Base-by-base conservation (phyloP, 257 asterid species). In the Plectranthus barbatus region DNA sequence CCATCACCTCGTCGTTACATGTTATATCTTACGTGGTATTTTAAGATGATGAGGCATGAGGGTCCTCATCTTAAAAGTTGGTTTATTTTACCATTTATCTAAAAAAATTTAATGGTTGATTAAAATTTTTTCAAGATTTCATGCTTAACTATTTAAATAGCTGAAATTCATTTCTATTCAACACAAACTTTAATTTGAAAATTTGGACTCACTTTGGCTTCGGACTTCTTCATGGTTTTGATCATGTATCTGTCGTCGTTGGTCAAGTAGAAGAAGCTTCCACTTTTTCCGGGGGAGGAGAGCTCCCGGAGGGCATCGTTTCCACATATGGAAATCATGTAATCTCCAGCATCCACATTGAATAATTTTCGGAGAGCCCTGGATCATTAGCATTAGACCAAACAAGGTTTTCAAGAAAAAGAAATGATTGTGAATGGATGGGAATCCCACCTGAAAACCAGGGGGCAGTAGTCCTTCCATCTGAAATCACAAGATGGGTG, bases 251-350 rank as follows among this genome's bases (percentile, higher is more conserved):
- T 89, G 67, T 92, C 97, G 40, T 92, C 99, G 56, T 83, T 77
- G 21, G 98, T 92, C 80, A 92, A 76, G 85, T 92, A 92, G 71
- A 92, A 92, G 68, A 92, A 92, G 76, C 99, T 92, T 62, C 99
- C 99, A 66, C 99, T 92, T 80, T 92, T 92, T 62, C 99, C 97
- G 1, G 99, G 99, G 5, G 99, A 92, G 3, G 97, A 92, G 50
- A 92, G 95, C 87, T 92, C 99, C 49, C 99, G 78, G 17, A 92
- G 95, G 36, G 99, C 97, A 52, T 92, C 97, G 33, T 86, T 81
- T 61, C 99, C 99, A 45, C 99, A 92, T 51, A 92, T 76, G 62
- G 99, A 89, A 69, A 89, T 71, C 99, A 92, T 92, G 86, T 92
- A 92, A 80, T 92, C 97, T 14, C 94, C 96, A 9, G 99, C 90